phyloP scores from a whole-genome alignment of 176 grass and related monocot species.

The Carex pumila region DNA sequence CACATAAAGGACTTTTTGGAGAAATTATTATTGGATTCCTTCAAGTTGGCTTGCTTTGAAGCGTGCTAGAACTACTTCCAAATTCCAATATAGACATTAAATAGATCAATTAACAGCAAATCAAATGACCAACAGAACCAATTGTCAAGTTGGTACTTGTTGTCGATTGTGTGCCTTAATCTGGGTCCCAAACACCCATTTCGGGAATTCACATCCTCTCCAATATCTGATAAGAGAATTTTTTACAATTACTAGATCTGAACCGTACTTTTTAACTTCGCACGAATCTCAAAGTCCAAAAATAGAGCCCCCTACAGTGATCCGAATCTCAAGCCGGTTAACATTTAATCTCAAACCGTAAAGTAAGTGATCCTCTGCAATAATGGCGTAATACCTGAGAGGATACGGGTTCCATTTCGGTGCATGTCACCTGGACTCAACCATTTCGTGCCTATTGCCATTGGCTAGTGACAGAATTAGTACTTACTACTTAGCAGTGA shows the following conservation, averaged over 20 bases:
- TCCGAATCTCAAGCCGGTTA: too few species aligned
- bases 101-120: background rate
- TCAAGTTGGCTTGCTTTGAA: background rate
- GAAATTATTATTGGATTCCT: background rate
- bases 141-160: background rate
- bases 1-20: background rate
- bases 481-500: background rate
- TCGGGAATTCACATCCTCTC: too few species aligned
- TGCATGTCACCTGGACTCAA: background rate
- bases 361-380: too few species aligned
- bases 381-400: too few species aligned
- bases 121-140: background rate
- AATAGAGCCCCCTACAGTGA: too few species aligned
- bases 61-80: background rate
- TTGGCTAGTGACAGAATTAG: background rate
- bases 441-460: background rate
- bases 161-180: background rate
- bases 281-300: too few species aligned
- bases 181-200: background rate
- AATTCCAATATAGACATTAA: background rate
- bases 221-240: too few species aligned
- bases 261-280: too few species aligned
- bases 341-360: too few species aligned
- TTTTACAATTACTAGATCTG: too few species aligned
- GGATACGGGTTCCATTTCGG: too few species aligned